Evolutionary conservation across 768 basidiomycete genomes (phyloP).

Genomic region (Coprinopsis cinerea): DNA sequence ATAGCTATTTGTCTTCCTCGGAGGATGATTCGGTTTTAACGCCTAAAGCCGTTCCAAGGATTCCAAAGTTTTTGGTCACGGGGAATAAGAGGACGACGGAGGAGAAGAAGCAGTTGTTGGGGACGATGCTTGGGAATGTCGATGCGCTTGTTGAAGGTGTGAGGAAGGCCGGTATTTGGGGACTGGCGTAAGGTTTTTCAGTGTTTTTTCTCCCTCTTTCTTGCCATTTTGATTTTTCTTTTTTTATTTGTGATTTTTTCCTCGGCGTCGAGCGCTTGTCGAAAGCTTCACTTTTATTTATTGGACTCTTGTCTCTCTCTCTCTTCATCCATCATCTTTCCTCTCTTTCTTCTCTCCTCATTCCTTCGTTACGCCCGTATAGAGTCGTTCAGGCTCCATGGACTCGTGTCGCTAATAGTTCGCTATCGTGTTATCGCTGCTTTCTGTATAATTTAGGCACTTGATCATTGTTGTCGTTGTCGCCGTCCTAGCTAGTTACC

Average conservation of each 20-base stretch:
- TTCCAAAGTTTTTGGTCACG: neutral
- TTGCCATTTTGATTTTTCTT: neutral
- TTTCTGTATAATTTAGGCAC: neutral
- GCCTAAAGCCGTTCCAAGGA: neutral
- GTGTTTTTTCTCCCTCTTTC: neutral
- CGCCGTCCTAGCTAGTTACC: neutral
- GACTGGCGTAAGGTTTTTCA: slow-evolving; percentile 35
- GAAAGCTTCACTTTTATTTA: neutral
- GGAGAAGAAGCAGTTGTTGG: slow-evolving; percentile 78
- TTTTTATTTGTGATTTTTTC: neutral
- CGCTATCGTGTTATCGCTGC: neutral
- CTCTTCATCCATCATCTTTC: neutral
- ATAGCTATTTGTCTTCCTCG: neutral
- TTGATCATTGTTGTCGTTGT: neutral
- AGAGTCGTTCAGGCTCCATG: no score
- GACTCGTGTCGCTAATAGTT: neutral
- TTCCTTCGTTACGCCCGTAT: no score
- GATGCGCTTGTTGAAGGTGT: slow-evolving; percentile 88
- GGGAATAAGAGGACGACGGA: slow-evolving; percentile 58
- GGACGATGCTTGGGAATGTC: slow-evolving; percentile 84
- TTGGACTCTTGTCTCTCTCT: neutral
- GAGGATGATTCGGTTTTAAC: neutral
- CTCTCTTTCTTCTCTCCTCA: neutral
- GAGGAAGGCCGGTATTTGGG: slow-evolving; percentile 83
- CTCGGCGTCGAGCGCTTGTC: neutral